Evolutionary conservation across 805 yeast species (phyloP), one percentile per base, ranked within the genome.

Genomic region (Sugiyamaella lignohabitans): DNA sequence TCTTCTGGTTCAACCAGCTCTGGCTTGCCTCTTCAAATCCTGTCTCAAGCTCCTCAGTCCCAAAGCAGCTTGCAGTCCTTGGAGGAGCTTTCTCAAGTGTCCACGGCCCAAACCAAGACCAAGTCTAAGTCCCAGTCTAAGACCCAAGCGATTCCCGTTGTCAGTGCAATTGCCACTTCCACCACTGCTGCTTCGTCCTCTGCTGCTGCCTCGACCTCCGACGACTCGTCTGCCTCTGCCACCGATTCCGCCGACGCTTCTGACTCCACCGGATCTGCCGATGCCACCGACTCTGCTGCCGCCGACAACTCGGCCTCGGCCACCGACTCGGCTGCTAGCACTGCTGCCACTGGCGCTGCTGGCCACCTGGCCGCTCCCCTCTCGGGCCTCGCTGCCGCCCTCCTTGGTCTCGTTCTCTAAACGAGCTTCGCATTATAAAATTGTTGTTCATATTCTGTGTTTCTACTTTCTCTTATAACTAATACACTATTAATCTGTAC

Each of bases 11-110:
- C 54, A 38, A 35, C 52, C 51, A n/a, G 43, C 43, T 16, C 41
- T 40, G 38, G 40, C 37, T 22, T 46, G 21, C 32, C 42, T 16
- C 36, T 43, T 19, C 96, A 96, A 8, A 67, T 78, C 42, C 75
- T 85, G 53, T 56, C 61, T 38, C 46, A 49, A 23, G 44, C 27
- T 18, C 45, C 42, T 43, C 20, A 43, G 46, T 38, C 35, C 21
- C 50, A 34, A 1, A 37, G 42, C 10, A 44, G 39, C 21, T n/a
- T 19, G 40, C 14, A 32, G 39, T 24, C 17, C 40, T 10, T 14
- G 4, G 18, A 21, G 19, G 34, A 37, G n/a, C 4, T 19, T 45
- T 29, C 46, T 35, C 5, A 51, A 8, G 57, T 45, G 8, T 53
- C 57, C 17, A 51, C 24, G 29, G 53, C 38, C 16, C 16, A 6